phyloP scores from a whole-genome alignment of 768 basidiomycete species.

The Dacryopinax spathularia region DNA sequence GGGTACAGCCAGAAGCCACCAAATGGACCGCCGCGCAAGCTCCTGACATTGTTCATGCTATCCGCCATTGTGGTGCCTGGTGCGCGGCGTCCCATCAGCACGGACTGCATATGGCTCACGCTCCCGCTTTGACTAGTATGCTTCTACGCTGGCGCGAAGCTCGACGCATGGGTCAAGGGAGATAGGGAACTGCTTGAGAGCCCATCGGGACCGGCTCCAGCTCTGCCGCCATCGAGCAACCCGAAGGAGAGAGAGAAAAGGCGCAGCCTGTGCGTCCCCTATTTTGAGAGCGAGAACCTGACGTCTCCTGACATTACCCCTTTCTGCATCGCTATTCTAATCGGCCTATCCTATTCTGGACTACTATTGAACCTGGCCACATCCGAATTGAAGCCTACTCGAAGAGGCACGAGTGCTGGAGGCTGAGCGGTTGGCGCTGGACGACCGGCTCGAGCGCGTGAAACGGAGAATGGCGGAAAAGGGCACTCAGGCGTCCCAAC shows the following conservation, averaged over 20 bases:
- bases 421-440: not conserved
- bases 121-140: not conserved
- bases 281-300: not conserved
- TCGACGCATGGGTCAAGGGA: not conserved
- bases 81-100: not conserved
- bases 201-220: not conserved
- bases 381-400: not conserved
- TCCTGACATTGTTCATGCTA: not conserved
- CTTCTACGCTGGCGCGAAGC: not conserved
- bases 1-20: not conserved
- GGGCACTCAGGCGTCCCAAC: not conserved
- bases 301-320: not conserved
- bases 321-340: no score
- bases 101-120: not conserved
- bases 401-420: not conserved
- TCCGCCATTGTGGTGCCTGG: not conserved
- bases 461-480: not conserved
- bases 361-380: not conserved
- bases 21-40: not conserved
- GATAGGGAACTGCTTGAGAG: not conserved
- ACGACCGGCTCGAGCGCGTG: not conserved
- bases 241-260: constrained; percentile 1
- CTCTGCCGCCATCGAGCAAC: not conserved
- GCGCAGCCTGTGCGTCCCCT: not conserved
- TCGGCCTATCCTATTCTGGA: not conserved